Conservation (phyloP, 192 early-diverging fungal species). For the Coemansia sp. region DNA sequence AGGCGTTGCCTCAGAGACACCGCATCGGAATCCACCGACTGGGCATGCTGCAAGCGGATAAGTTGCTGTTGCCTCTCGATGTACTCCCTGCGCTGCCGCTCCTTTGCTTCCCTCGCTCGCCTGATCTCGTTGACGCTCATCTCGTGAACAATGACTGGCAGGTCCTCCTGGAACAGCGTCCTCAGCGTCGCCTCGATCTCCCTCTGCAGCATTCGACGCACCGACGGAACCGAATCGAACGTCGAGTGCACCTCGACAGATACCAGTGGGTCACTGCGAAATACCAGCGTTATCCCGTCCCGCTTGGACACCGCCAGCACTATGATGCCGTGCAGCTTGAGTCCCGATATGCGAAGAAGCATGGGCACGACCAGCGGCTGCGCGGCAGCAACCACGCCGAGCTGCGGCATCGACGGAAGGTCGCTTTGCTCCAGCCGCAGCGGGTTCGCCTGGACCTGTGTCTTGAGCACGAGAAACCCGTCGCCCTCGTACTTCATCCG, state of each 20-base stretch:
- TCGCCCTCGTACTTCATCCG: slow-evolving; percentile 92
- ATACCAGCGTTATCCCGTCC: slow-evolving; percentile 92
- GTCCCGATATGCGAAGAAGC: slow-evolving; percentile 84
- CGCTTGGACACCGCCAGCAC: slow-evolving; percentile 91
- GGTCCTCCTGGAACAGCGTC: slow-evolving; percentile 88
- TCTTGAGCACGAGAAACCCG: slow-evolving; percentile 86
- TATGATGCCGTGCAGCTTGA: slow-evolving; percentile 86
- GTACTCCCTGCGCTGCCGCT: slow-evolving; percentile 53
- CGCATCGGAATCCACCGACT: slow-evolving; percentile 2
- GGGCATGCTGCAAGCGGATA: slow-evolving; percentile 34
- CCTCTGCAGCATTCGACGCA: slow-evolving; percentile 81
- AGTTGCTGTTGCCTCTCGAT: slow-evolving; percentile 59
- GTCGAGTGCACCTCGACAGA: slow-evolving; percentile 93
- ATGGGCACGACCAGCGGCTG: slow-evolving; percentile 95
- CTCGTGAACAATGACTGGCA: slow-evolving; percentile 90
- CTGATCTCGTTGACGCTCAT: slow-evolving; percentile 62
- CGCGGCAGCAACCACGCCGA: slow-evolving; percentile 81
- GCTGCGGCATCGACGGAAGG: slow-evolving; percentile 60
- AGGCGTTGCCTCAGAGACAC: background rate
- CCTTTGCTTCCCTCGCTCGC: slow-evolving; percentile 31
- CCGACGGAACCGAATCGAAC: slow-evolving; percentile 88
- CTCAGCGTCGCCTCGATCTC: slow-evolving; percentile 89
- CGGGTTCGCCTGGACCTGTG: slow-evolving; percentile 78
- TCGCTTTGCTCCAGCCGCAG: slow-evolving; percentile 54
- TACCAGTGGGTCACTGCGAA: slow-evolving; percentile 96